Conservation (phyloP, 805 yeast species). For the Saccharomyces eubayanus region DNA sequence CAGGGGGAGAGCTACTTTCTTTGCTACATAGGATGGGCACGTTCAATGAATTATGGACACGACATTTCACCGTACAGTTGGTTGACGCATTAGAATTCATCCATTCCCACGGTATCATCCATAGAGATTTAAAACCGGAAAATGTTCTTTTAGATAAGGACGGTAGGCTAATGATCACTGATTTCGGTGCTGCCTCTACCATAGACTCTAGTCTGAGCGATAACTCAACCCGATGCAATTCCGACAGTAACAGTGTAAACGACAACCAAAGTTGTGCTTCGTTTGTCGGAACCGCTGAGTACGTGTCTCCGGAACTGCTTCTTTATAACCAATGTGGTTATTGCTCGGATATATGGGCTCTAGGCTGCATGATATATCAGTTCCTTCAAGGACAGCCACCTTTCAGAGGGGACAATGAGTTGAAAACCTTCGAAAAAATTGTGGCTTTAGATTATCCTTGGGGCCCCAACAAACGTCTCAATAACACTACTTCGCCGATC, state of each 20-base stretch:
- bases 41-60: slow-evolving; percentile 62
- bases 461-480: slow-evolving; percentile 22
- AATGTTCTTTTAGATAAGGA: slow-evolving; percentile 78
- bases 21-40: slow-evolving; percentile 72
- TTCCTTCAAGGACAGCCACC: slow-evolving; percentile 81
- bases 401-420: slow-evolving; percentile 78
- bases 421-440: slow-evolving; percentile 81
- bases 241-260: slow-evolving; percentile 17
- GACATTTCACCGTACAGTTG: slow-evolving; percentile 76
- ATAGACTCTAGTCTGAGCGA: slow-evolving; percentile 26
- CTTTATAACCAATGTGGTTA: slow-evolving; percentile 72
- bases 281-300: slow-evolving; percentile 96
- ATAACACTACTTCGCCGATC: slow-evolving; percentile 14
- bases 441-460: slow-evolving; percentile 66
- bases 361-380: slow-evolving; percentile 83
- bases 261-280: slow-evolving; percentile 40
- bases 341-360: slow-evolving; percentile 86
- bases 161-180: slow-evolving; percentile 85
- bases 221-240: not conserved
- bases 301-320: slow-evolving; percentile 86
- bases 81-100: slow-evolving; percentile 87
- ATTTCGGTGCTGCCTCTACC: slow-evolving; percentile 91
- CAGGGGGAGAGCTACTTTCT: slow-evolving; percentile 86
- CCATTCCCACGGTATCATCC: slow-evolving; percentile 84
- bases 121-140: slow-evolving; percentile 92